Evolutionary conservation across 306 rosid species (phyloP), one percentile per base, ranked within the genome.

Genomic region (Dalbergia cultrata): DNA sequence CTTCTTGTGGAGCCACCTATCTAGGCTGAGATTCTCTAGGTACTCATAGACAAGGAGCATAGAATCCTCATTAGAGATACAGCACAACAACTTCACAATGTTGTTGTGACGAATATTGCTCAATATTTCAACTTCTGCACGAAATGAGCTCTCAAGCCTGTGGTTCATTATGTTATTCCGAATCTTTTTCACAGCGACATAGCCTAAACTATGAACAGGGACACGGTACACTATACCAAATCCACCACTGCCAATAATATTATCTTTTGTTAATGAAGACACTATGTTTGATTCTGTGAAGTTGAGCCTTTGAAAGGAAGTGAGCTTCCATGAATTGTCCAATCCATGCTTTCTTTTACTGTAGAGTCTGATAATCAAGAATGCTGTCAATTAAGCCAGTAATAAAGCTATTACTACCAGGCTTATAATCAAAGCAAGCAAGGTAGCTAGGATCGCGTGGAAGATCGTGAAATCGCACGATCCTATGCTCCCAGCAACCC

Each of bases 41-140:
- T 91, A 91, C 81, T 93, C 94, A 13, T 93, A 93, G 41, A 93
- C 99, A 37, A 95, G 94, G 18, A 95, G 98, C 83, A 86, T 78
- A 0, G 97, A 72, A 52, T 78, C 84, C 19, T 90, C 85, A 17
- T 83, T 85, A n/a, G 92, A 91, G n/a, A 93, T 87, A 67, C 89
- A 88, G 45, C 98, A 89, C 21, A 90, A 70, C 76, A 95, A 76
- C 81, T 93, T 95, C 67, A 95, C 97, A 44, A 95, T 89, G 89
- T 95, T 95, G 53, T 72, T 57, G 26, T 92, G 97, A 50, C 85
- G 89, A 79, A 92, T 90, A 1, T 86, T 74, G 70, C 94, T 81
- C 59, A 90, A 33, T 67, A 88, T 81, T 77, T 84, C 56, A 17
- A 87, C 97, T 86, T 92, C 97, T 4, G 92, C 89, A 8, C 19